A percentile compares a stretch with the other conserved stretches of the same genome.
Conservation (phyloP, 257 asterid species). For the Ilex asprella region DNA sequence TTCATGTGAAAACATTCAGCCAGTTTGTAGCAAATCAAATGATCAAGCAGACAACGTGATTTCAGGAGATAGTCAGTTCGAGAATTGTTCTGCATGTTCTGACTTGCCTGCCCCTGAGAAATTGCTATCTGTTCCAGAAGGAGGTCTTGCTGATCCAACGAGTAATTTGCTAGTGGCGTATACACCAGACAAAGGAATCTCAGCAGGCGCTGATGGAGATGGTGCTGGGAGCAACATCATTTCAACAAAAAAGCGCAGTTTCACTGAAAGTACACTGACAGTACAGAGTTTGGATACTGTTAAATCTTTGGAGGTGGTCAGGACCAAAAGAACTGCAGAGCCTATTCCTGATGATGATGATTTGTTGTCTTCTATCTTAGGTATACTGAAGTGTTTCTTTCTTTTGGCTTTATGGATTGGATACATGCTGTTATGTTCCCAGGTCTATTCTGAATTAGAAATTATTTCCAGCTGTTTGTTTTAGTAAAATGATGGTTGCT, state of each 20-base stretch:
- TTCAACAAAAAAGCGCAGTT: slow-evolving; percentile 80
- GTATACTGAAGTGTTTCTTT: slow-evolving; percentile 27
- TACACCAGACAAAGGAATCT: slow-evolving; percentile 33
- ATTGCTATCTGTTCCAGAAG: slow-evolving; percentile 57
- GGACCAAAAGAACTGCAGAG: slow-evolving; percentile 50
- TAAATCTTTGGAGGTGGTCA: slow-evolving; percentile 73
- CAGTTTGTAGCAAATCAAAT: slow-evolving; percentile 21
- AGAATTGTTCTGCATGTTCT: slow-evolving; percentile 30
- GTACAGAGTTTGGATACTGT: slow-evolving; percentile 82
- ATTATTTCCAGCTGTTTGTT: neutral
- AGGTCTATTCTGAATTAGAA: neutral
- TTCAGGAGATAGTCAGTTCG: slow-evolving; percentile 23
- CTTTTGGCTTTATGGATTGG: neutral
- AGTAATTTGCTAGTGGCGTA: slow-evolving; percentile 38
- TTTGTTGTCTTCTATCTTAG: slow-evolving; percentile 86
- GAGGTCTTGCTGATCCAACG: slow-evolving; percentile 32
- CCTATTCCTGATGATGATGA: slow-evolving; percentile 89
- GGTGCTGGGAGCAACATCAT: slow-evolving; percentile 62
- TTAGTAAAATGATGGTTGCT: neutral
- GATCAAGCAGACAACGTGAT: slow-evolving; percentile 22
- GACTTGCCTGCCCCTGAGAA: slow-evolving; percentile 67
- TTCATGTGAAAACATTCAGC: slow-evolving; percentile 25
- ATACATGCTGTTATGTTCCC: neutral
- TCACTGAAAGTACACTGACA: slow-evolving; percentile 81
- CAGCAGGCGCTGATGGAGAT: slow-evolving; percentile 41